Conservation (phyloP, 208 protist species). For the Balamuthia mandrillaris region DNA sequence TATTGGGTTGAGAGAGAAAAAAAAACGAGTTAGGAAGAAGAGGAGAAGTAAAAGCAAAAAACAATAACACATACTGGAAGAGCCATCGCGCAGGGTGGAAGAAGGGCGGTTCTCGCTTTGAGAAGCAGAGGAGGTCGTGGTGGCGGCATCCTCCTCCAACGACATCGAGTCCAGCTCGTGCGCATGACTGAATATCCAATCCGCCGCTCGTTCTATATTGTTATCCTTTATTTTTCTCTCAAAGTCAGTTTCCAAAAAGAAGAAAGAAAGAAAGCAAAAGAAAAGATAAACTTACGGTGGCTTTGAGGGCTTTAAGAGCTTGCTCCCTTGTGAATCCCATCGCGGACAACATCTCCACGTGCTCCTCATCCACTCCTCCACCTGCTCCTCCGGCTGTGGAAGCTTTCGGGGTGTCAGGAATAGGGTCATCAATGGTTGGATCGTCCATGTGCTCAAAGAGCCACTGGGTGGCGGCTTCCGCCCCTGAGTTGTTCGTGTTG, state of each 20-base stretch:
- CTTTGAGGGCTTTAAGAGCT: slow-evolving; percentile 73
- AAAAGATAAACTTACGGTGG: slow-evolving; percentile 59
- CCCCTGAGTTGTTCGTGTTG: slow-evolving; percentile 40
- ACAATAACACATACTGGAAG: neutral
- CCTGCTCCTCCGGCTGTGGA: neutral
- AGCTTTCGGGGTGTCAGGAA: neutral
- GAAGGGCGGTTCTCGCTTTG: neutral
- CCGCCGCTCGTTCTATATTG: slow-evolving; percentile 88
- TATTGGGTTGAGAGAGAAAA: neutral
- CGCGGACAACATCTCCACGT: slow-evolving; percentile 45
- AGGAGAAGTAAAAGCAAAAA: neutral
- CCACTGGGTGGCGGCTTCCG: slow-evolving; percentile 71
- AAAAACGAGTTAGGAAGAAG: neutral
- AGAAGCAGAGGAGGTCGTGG: neutral
- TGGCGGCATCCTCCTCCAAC: neutral
- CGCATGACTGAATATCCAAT: slow-evolving; percentile 92
- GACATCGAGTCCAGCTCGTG: slow-evolving; percentile 67
- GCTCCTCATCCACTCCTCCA: slow-evolving; percentile 13
- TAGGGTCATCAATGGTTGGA: slow-evolving; percentile 56
- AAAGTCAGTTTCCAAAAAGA: neutral
- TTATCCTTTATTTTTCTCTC: slow-evolving; percentile 51
- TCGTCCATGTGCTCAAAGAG: slow-evolving; percentile 71
- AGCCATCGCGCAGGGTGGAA: neutral
- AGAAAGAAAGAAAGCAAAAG: neutral
- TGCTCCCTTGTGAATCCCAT: slow-evolving; percentile 69